A percentile compares a stretch with the other conserved stretches of the same genome.
Evolutionary conservation across 495 filamentous ascomycete species (phyloP).

Genomic region (Penicillium crystallinum): DNA sequence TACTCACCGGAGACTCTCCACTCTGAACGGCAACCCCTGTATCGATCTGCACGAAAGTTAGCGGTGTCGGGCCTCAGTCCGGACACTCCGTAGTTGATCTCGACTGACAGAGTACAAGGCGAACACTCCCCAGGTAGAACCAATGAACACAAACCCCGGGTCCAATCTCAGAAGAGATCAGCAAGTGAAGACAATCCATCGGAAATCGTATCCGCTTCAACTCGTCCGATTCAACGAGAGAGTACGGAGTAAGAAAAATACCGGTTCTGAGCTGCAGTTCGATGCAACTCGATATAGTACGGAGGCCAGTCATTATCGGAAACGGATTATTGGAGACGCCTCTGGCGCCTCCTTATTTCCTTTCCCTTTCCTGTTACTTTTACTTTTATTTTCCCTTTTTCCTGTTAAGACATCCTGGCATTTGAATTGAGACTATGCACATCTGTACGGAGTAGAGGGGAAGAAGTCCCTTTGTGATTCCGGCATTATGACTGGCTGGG

Average conservation of each 20-base stretch:
- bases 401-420: no score
- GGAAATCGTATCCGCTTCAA: constrained; percentile 1
- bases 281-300: not conserved
- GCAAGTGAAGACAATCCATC: not conserved
- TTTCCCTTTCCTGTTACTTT: not conserved
- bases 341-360: not conserved
- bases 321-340: not conserved
- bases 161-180: no score
- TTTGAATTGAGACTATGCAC: no score
- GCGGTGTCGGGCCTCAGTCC: no score
- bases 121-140: no score
- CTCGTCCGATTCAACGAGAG: no score
- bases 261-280: not conserved
- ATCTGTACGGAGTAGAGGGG: no score
- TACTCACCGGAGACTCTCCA: not conserved
- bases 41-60: not conserved
- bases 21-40: not conserved
- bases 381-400: not conserved
- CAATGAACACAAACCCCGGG: no score
- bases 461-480: no score
- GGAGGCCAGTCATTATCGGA: not conserved
- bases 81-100: not conserved
- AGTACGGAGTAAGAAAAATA: not conserved
- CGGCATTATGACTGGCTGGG: not conserved
- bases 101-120: not conserved